These are phyloP conservation scores for Geotrichum histeridarum DNA, from an alignment of 1,139 yeast species.

Conservation along the genomic window DNA sequence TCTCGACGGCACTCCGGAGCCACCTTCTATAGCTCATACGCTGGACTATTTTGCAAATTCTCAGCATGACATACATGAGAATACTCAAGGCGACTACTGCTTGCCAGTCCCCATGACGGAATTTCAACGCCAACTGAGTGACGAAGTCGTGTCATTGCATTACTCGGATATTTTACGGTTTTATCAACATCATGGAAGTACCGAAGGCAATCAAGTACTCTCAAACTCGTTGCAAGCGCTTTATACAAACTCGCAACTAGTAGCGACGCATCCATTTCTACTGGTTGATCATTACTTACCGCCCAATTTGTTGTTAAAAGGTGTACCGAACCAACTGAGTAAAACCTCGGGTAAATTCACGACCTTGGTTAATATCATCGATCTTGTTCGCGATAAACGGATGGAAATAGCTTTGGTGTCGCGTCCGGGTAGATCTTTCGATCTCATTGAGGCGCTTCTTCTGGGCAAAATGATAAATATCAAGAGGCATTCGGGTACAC, in stretches of 20 bases:
- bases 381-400: conserved; percentile 39
- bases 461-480: conserved; percentile 64
- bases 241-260: conserved; percentile 68
- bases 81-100: conserved; percentile 50
- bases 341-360: conserved; percentile 84
- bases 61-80: background rate
- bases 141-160: conserved; percentile 85
- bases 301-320: conserved; percentile 68
- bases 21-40: conserved; percentile 52
- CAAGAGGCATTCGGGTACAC: conserved; percentile 58
- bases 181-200: conserved; percentile 58
- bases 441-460: conserved; percentile 70
- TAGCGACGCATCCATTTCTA: conserved; percentile 83
- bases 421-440: conserved; percentile 60
- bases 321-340: conserved; percentile 66
- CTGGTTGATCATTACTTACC: conserved; percentile 84
- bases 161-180: conserved; percentile 85
- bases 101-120: conserved; percentile 85
- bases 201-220: conserved; percentile 40
- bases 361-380: conserved; percentile 51
- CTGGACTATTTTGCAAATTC: conserved; percentile 19
- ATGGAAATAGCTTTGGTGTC: conserved; percentile 50
- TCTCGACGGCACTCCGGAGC: conserved; percentile 81
- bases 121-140: conserved; percentile 82
- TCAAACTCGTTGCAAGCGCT: conserved; percentile 58